Base-by-base conservation (phyloP, 495 filamentous ascomycete species). In the Aspergillus egyptiacus region DNA sequence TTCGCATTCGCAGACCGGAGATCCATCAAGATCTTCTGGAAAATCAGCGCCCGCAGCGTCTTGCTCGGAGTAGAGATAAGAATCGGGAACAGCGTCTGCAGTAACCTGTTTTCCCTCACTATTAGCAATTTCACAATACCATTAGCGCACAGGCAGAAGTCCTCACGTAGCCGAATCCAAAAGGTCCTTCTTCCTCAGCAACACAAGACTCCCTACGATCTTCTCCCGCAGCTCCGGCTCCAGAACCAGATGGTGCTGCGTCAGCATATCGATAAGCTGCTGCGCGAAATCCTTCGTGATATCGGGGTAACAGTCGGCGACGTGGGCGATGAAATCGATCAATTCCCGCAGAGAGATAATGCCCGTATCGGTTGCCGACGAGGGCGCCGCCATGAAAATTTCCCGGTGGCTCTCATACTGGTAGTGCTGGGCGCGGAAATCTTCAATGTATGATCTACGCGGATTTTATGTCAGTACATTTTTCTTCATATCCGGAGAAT, bases 31-130 rank as follows among this genome's bases (percentile, higher is more conserved):
- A 97, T 93, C 64, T 95, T 96, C 57, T 84, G 80, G 66, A 90
- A 96, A 14, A 97, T 77, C 15, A 96, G 73, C 33, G 81, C 76
- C 13, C 94, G 80, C 10, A 97, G 73, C 8, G 84, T 81, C 64
- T 98, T 98, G 66, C 87, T 94, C 5, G 83, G 85, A 0, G 91
- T 96, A 22, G 82, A 71, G 10, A 89, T 80, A 34, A 97, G 81
- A 55, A 99, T 88, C 1, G 94, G 90, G 67, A 96, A 96, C 10
- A 98, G 73, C 1, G 87, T 91, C 49, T 91, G 87, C 8, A 97
- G 73, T 4, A 97, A 74, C 44, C 76, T 80, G 32, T 0, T 25
- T 53, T 13, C 36, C 15, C 15, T 3, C 2, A 47, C 20, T 22
- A 15, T 63, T 53, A 62, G 48, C 46, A 45, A 44, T 27, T n/a